Evolutionary conservation across 805 yeast species (phyloP), one percentile per base, ranked within the genome.

Genomic region (Ogataea minuta): DNA sequence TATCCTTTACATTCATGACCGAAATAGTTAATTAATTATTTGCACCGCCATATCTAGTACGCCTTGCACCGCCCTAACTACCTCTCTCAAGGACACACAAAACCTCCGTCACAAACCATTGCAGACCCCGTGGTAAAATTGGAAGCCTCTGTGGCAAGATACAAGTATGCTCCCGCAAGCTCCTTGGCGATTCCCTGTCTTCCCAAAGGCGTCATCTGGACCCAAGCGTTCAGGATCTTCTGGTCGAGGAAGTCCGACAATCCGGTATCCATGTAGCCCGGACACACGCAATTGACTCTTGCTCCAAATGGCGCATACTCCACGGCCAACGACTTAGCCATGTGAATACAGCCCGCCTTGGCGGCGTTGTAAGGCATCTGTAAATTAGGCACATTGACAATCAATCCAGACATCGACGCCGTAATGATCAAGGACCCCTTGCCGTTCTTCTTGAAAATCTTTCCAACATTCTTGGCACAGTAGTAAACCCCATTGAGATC

Each of bases 381-480:
- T 49, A 69, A 68, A 49, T 72, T 68, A 35, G 79, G 79, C 44
- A 71, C 75, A 48, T 74, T 74, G 43, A 70, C 77, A 46, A 74
- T 72, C 56, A 71, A 70, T 21, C 72, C 79, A 13, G 76, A 70
- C 78, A 74, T 74, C 17, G 78, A 73, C 2, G 78, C 79, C 17
- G 79, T 74, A 57, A 72, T 68, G 43, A 74, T 63, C 47, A 74
- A 55, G 10, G 76, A 69, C 28, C 79, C 79, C 31, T 58, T 63
- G 16, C 73, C 72, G 44, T 74, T 70, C 44, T 65, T 57, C 52
- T 66, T 67, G 64, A 74, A 74, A 24, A 73, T 57, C 46, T 61
- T 63, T 36, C 78, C 79, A 25, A 71, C 70, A 39, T 66, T 60
- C 55, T 72, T 73, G 38, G 78, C 72, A 54, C 79, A 74, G 52